Evolutionary conservation across 1,284 basidiomycete species (phyloP), one percentile per base, ranked within the genome.

Genomic region (Ustilago curta): DNA sequence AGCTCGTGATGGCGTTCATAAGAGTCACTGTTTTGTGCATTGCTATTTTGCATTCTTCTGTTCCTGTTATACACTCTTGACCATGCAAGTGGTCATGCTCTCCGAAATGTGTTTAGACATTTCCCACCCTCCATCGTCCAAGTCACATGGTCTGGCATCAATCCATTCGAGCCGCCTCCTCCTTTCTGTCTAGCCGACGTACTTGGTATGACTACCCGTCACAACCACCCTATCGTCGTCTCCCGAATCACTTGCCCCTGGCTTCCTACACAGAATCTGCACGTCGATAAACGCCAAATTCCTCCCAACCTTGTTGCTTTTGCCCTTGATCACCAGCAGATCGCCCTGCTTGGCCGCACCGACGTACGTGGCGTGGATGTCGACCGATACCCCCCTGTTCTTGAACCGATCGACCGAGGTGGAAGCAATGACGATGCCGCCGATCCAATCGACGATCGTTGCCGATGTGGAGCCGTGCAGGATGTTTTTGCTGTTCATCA

Each of bases 361-460:
- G 19, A 71, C 64, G 51, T 79, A 79, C 1, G 65, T 56, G 1
- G 64, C 62, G 58, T 79, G 77, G 37, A 79, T 79, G 62, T 79
- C 75, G 47, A 79, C 70, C 18, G 61, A 67, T 9, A 77, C 76
- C 12, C 77, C 76, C 1, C 77, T 51, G 21, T 76, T 76, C 8
- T 27, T 50, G 57, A 67, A 66, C 12, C 64, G 68, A 8, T 68
- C 70, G 1, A 63, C 55, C 1, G 69, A 64, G 9, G 69, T 64
- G 44, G 68, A 63, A 5, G 76, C 77, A 40, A 79, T 70, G 52
- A 77, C 69, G 44, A 79, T 57, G 44, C 75, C 75, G 29, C 75
- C 77, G 42, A 77, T 64, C 74, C 75, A 77, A 44, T 79, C 77
- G 35, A 79, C 56, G 35, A 79, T 72, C 12, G 77, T 79, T 4